Conservation (phyloP, 2,329 filamentous ascomycete genomes). For the Ophiostoma quercus region DNA sequence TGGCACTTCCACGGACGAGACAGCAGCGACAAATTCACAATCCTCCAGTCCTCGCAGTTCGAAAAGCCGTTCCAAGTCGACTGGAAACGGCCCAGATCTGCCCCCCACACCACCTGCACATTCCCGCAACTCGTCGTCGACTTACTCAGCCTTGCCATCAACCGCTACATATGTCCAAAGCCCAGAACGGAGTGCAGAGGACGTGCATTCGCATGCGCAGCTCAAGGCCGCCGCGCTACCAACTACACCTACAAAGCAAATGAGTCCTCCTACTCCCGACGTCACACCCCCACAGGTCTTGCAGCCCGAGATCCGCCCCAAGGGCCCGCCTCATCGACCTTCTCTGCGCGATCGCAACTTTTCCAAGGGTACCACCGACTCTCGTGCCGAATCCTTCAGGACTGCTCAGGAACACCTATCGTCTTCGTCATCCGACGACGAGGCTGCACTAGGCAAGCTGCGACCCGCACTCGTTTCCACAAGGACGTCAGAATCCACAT, state of each 20-base stretch:
- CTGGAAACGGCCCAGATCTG: constrained; percentile 45
- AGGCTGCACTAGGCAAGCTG: constrained; percentile 54
- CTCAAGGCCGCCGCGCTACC: constrained; percentile 38
- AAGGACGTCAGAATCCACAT: constrained; percentile 39
- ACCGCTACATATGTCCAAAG: constrained; percentile 40
- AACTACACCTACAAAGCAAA: constrained; percentile 57
- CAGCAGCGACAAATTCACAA: constrained; percentile 31
- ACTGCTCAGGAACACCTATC: constrained; percentile 61
- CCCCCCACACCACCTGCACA: constrained; percentile 61
- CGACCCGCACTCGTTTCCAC: constrained; percentile 37
- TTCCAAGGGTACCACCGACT: constrained; percentile 55
- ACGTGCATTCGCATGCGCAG: constrained; percentile 31
- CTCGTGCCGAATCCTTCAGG: constrained; percentile 64
- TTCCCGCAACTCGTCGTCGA: constrained; percentile 53
- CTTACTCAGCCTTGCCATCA: constrained; percentile 42
- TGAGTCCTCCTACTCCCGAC: constrained; percentile 69
- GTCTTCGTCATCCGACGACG: constrained; percentile 48
- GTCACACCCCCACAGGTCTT: constrained; percentile 60
- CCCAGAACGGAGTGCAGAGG: constrained; percentile 38
- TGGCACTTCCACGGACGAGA: constrained; percentile 27
- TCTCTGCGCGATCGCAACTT: constrained; percentile 44
- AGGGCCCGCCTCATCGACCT: constrained; percentile 40
- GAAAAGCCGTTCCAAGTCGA: constrained; percentile 41
- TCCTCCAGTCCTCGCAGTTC: constrained; percentile 38
- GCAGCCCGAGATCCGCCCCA: constrained; percentile 38